Percentiles rank a stretch among this genome's conserved stretches.
Conservation (phyloP, 2,329 filamentous ascomycete species). For the Aspergillus latus region DNA sequence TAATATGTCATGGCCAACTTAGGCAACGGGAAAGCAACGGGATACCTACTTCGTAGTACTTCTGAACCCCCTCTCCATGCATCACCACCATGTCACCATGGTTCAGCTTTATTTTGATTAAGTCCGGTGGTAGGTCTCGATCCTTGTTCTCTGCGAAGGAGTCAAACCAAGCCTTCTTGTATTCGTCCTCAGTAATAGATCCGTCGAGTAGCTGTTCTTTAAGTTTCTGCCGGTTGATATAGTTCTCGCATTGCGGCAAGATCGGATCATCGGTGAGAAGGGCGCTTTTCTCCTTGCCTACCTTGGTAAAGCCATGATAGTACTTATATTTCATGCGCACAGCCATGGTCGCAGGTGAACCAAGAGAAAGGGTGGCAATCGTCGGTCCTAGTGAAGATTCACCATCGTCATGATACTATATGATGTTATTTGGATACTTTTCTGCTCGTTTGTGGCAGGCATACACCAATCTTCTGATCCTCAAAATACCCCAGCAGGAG, state of each 20-base stretch:
- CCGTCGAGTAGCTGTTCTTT: conserved; percentile 22
- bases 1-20: background rate
- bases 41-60: conserved; percentile 51
- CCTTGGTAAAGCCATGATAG: conserved; percentile 30
- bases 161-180: conserved; percentile 26
- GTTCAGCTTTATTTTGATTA: conserved; percentile 48
- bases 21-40: background rate
- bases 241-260: conserved; percentile 31
- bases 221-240: conserved; percentile 25
- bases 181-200: conserved; percentile 23
- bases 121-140: background rate
- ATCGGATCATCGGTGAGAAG: conserved; percentile 32
- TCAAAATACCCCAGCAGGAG: conserved; percentile 58
- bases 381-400: conserved; percentile 56
- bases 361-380: conserved; percentile 57
- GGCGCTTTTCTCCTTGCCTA: background rate
- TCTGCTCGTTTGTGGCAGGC: conserved; percentile 14
- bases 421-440: background rate
- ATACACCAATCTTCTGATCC: conserved; percentile 53
- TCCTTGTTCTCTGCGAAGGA: conserved; percentile 23
- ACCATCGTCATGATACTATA: conserved; percentile 60
- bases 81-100: conserved; percentile 61
- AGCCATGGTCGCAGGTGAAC: conserved; percentile 53
- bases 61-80: conserved; percentile 56
- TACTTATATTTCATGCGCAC: conserved; percentile 57